Conservation (phyloP, 2,329 filamentous ascomycete genomes). For the Peltaster fructicola region DNA sequence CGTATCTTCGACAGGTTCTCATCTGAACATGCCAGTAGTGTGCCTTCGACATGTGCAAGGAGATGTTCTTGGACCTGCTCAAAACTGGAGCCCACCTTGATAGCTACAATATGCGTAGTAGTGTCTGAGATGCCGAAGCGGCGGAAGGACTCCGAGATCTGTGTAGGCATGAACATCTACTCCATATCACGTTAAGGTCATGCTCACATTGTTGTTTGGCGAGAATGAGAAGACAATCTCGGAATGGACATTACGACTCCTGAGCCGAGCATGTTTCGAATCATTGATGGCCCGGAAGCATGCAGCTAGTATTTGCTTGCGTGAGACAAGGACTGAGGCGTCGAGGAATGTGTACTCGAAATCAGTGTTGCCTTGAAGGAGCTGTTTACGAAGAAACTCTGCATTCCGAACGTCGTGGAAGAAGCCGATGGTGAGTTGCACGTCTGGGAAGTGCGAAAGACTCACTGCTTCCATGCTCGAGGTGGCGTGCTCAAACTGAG, state of each 20-base stretch:
- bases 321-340: conserved; percentile 56
- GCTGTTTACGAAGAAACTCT: conserved; percentile 59
- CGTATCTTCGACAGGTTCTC: conserved; percentile 39
- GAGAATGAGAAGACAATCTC: conserved; percentile 71
- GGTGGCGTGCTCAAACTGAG: too few species aligned
- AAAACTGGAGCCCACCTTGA: conserved; percentile 49
- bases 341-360: conserved; percentile 94
- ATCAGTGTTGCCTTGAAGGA: conserved; percentile 64
- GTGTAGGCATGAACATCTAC: conserved; percentile 5
- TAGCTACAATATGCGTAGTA: conserved; percentile 55
- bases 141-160: conserved; percentile 87
- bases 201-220: conserved; percentile 59
- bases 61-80: conserved; percentile 40
- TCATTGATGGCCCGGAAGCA: conserved; percentile 60
- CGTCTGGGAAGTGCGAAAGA: conserved; percentile 56
- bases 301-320: conserved; percentile 55
- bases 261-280: conserved; percentile 42
- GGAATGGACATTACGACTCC: conserved; percentile 73
- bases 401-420: conserved; percentile 66
- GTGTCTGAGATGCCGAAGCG: conserved; percentile 62
- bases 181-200: conserved; percentile 4
- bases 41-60: conserved; percentile 42
- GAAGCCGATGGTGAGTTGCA: conserved; percentile 50
- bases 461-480: conserved; percentile 42
- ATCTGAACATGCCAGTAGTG: conserved; percentile 42